Conservation (phyloP, 768 basidiomycete species). For the Mycena latifolia region DNA sequence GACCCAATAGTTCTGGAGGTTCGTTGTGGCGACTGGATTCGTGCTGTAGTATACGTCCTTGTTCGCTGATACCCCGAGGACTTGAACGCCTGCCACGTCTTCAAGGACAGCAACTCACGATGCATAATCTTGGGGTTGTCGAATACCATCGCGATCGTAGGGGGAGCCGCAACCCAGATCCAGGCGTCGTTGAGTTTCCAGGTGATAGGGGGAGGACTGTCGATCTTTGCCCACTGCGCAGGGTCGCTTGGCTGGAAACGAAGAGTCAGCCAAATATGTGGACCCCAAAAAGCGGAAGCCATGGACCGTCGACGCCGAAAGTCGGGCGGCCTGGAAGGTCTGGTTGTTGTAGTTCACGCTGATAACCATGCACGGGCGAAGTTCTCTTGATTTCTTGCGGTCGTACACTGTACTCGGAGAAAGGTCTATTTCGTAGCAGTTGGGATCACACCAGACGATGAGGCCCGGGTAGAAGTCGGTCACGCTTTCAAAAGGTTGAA, state of each 20-base stretch:
- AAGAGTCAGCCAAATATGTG: background rate
- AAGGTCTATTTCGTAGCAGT: conserved; percentile 13
- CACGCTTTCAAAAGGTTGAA: conserved; percentile 23
- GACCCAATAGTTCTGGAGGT: conserved; percentile 29
- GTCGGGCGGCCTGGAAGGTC: conserved; percentile 28
- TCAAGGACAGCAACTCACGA: background rate
- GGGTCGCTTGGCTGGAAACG: conserved; percentile 23
- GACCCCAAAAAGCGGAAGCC: background rate
- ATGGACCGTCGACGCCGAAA: conserved; percentile 28
- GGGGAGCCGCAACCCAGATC: conserved; percentile 30
- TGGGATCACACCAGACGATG: conserved; percentile 41
- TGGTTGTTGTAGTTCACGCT: conserved; percentile 18
- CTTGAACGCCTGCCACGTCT: conserved; percentile 5
- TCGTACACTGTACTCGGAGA: conserved; percentile 9
- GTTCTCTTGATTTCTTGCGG: conserved; percentile 28
- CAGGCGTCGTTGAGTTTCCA: conserved; percentile 31
- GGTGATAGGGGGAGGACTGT: conserved; percentile 25
- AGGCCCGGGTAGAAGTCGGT: conserved; percentile 39
- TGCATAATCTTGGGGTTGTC: conserved; percentile 18
- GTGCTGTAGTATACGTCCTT: conserved; percentile 22
- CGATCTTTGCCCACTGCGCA: conserved; percentile 23
- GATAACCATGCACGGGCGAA: conserved; percentile 29
- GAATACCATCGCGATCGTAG: conserved; percentile 25
- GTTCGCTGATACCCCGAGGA: conserved; percentile 9
- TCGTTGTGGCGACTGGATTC: conserved; percentile 16